Conservation (phyloP, 2,329 filamentous ascomycete genomes). For the Ceratocystis diversiconidia region DNA sequence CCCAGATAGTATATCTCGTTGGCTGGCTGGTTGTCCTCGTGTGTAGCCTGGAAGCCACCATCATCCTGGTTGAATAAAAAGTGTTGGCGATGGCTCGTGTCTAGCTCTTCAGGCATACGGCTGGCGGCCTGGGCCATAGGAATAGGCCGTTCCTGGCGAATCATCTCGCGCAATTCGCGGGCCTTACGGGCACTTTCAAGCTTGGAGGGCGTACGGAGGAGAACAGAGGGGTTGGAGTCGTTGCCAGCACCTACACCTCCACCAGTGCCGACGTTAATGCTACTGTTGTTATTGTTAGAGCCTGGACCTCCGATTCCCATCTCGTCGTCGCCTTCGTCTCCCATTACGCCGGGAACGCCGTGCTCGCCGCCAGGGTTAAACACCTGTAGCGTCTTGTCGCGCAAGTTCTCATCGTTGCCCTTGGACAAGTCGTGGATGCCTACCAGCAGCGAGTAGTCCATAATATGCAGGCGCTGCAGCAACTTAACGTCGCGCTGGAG, state of each 20-base stretch:
- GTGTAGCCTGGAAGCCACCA: conserved; percentile 82
- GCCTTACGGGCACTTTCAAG: conserved; percentile 84
- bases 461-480: conserved; percentile 79
- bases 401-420: conserved; percentile 90
- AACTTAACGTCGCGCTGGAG: conserved; percentile 75
- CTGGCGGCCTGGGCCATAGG: conserved; percentile 71
- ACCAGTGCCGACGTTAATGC: conserved; percentile 32
- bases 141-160: conserved; percentile 85
- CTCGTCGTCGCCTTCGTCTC: conserved; percentile 38
- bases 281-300: neutral
- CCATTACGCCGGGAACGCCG: conserved; percentile 25
- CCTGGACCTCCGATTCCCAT: neutral
- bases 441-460: conserved; percentile 94
- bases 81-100: conserved; percentile 54
- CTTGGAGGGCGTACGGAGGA: conserved; percentile 85
- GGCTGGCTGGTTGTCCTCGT: conserved; percentile 70
- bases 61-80: conserved; percentile 89
- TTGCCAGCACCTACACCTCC: neutral
- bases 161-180: conserved; percentile 76
- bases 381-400: conserved; percentile 76
- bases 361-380: conserved; percentile 61
- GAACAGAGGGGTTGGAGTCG: conserved; percentile 30
- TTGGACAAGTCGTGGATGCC: conserved; percentile 83
- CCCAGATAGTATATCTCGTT: conserved; percentile 97
- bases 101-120: conserved; percentile 81